A percentile compares a stretch with the other conserved stretches of the same genome.
Evolutionary conservation across 2,329 filamentous ascomycete genomes (phyloP).

Genomic region (Penicillium sumatraense): DNA sequence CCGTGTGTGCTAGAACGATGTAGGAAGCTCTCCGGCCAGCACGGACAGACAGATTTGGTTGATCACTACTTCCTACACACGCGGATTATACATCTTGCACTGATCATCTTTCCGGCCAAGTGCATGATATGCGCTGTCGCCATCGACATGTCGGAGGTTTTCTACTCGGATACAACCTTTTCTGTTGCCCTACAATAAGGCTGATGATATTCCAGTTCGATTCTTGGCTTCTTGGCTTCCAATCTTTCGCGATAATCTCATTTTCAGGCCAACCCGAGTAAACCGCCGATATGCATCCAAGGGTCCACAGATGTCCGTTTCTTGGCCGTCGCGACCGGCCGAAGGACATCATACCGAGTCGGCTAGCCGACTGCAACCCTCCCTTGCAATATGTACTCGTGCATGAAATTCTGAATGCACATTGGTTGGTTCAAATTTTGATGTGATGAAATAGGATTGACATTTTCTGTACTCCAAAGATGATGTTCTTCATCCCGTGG

Average conservation of each 20-base stretch:
- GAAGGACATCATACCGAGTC: constrained; percentile 17
- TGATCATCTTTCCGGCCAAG: neutral
- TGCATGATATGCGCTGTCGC: constrained; percentile 5
- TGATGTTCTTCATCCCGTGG: too few species aligned
- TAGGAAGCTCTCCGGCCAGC: constrained; percentile 5
- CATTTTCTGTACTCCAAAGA: neutral
- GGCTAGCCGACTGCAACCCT: constrained; percentile 21
- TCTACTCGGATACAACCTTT: constrained; percentile 1
- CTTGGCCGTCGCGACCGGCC: neutral
- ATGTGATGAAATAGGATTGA: neutral
- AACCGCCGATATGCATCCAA: neutral
- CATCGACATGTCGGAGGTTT: constrained; percentile 1
- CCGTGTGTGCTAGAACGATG: constrained; percentile 8
- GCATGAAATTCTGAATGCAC: neutral
- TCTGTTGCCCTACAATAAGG: neutral
- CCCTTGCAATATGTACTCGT: neutral
- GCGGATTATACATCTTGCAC: constrained; percentile 2
- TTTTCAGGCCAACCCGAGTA: constrained; percentile 1
- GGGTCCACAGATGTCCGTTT: neutral
- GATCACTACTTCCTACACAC: constrained; percentile 2
- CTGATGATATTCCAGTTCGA: neutral
- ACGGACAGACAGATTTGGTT: constrained; percentile 3
- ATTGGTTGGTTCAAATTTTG: constrained; percentile 5
- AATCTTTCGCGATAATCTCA: neutral
- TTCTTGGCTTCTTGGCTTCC: neutral